These are phyloP conservation scores for Saccharum hybrid DNA, from an alignment of 202 grass and related monocot genomes.

Conservation along the genomic window DNA sequence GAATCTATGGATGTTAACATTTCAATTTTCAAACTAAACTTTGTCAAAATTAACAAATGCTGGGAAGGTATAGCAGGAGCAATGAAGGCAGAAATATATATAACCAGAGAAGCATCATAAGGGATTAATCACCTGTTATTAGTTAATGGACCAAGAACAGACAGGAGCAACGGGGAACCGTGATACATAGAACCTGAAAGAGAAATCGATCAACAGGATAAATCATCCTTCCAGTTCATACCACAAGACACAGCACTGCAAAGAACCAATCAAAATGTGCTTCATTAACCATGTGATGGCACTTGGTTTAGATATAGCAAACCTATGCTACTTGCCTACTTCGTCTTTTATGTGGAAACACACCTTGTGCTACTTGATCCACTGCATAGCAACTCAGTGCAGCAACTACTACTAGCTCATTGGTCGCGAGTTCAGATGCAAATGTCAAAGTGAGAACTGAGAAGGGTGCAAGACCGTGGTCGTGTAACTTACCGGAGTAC, in stretches of 20 bases:
- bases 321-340: too few relatives aligned
- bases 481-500: constrained; percentile 65
- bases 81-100: neutral
- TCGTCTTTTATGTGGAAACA: neutral
- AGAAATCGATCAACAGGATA: constrained; percentile 26
- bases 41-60: neutral
- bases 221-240: constrained; percentile 33
- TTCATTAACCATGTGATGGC: neutral
- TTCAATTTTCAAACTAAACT: constrained; percentile 14
- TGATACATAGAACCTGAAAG: constrained; percentile 97
- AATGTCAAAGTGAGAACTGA: constrained; percentile 2
- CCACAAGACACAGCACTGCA: constrained; percentile 11
- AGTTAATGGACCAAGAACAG: constrained; percentile 75
- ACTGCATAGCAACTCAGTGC: neutral
- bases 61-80: neutral
- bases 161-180: constrained; percentile 86
- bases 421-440: neutral
- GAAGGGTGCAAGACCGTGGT: neutral
- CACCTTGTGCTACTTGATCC: neutral
- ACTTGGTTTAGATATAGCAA: neutral
- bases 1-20: constrained; percentile 45
- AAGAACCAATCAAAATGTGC: constrained; percentile 15
- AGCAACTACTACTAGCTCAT: neutral
- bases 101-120: too few relatives aligned
- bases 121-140: constrained; percentile 69